These are phyloP conservation scores for Arxiozyma slooffiae DNA, from an alignment of 1,139 yeast species.

Conservation along the genomic window DNA sequence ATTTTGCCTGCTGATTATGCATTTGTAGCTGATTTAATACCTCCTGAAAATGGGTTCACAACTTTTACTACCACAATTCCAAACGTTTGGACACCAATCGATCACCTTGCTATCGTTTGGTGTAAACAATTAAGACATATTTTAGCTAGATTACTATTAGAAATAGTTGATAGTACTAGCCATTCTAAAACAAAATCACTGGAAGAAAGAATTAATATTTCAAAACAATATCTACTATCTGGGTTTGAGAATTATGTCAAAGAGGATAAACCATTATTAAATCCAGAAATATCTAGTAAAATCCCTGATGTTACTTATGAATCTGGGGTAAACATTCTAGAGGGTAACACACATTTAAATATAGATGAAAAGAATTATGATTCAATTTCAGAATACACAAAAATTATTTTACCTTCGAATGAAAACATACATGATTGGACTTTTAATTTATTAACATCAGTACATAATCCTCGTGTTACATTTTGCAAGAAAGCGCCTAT, in stretches of 20 bases:
- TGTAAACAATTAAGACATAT: slow-evolving; percentile 74
- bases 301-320: slow-evolving; percentile 5
- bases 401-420: slow-evolving; percentile 1
- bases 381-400: neutral
- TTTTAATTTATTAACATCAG: slow-evolving; percentile 15
- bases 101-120: slow-evolving; percentile 96
- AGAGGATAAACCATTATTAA: slow-evolving; percentile 1
- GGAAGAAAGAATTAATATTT: slow-evolving; percentile 46
- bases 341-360: neutral
- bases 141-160: slow-evolving; percentile 51
- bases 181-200: slow-evolving; percentile 43
- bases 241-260: slow-evolving; percentile 45
- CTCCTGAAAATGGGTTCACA: slow-evolving; percentile 68
- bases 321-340: slow-evolving; percentile 2
- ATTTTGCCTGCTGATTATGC: slow-evolving; percentile 93
- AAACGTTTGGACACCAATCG: slow-evolving; percentile 87
- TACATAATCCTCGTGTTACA: slow-evolving; percentile 7
- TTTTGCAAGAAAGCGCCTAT: slow-evolving; percentile 11
- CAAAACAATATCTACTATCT: slow-evolving; percentile 44
- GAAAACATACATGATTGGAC: neutral
- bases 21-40: slow-evolving; percentile 60
- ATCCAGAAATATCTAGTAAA: slow-evolving; percentile 3
- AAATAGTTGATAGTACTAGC: slow-evolving; percentile 41
- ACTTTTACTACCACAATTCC: slow-evolving; percentile 83
- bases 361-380: slow-evolving; percentile 1